Base-by-base conservation (phyloP, 2,329 filamentous ascomycete genomes). In the Nothopassalora personata region DNA sequence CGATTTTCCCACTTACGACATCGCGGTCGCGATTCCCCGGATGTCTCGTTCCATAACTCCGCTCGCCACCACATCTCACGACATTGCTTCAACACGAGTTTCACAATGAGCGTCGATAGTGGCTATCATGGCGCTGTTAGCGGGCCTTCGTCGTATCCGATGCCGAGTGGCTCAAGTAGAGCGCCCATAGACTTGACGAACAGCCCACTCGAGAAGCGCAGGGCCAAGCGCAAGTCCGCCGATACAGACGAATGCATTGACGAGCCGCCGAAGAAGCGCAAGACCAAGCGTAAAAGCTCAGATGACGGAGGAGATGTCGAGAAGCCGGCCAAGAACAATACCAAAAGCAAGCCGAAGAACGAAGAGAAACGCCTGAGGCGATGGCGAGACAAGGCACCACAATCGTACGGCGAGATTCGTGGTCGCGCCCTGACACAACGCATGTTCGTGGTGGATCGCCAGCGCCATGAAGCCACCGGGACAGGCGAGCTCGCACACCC, bases 401-500 rank as follows among this genome's bases (percentile, higher is more conserved):
- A 57, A 7, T 58, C 58, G 4, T 70, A 68, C 43, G 53, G 52
- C 28, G 64, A 68, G 11, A 58, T 70, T 36, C 62, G 65, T 31
- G 45, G 67, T 8, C 68, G 69, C 9, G 70, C 69, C 8, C 62
- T 68, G 27, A 71, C 70, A 5, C 70, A 72, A 34, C 67, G 69
- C 57, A 70, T 71, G 68, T 69, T 68, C 27, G 67, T 67, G 0
- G 56, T 71, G 19, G 66, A 70, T 48, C 66, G 70, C 11, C 53
- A 65, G 34, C 67, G 70, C 11, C 31, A 58, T 45, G 45, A 47
- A 3, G 53, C n/a, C 43, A 63, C 34, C 43, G 43, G 15, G n/a
- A 19, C 33, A 19, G 47, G 48, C 46, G 53, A 51, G 18, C 15
- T 15, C 27, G 71, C 70, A 67, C 71, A 71, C 2, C 80, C 79